A percentile compares a stretch with the other conserved stretches of the same genome.
phyloP scores from a whole-genome alignment of 495 filamentous ascomycete species.

The Aspergillus taichungensis region DNA sequence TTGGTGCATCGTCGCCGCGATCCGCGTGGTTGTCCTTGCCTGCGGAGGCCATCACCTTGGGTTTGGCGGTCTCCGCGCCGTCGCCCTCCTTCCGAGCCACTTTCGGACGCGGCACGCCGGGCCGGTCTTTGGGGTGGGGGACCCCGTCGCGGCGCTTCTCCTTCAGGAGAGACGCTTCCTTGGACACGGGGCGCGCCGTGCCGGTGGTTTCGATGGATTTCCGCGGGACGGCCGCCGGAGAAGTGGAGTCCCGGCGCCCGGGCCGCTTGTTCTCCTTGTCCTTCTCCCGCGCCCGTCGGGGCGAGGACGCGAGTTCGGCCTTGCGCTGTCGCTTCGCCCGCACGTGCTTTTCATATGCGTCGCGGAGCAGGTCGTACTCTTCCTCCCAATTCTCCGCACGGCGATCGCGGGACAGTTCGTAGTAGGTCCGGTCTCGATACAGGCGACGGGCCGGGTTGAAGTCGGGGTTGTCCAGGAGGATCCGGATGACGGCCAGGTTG shows the following conservation, averaged over 20 bases:
- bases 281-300: conserved; percentile 49
- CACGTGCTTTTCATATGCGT: conserved; percentile 60
- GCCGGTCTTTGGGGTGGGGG: conserved; percentile 21
- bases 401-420: conserved; percentile 72
- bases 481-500: conserved; percentile 69
- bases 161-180: conserved; percentile 20
- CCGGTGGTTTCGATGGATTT: conserved; percentile 31
- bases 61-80: conserved; percentile 16
- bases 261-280: conserved; percentile 44
- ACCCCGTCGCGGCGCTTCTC: conserved; percentile 26
- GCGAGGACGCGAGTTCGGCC: conserved; percentile 34
- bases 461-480: conserved; percentile 66
- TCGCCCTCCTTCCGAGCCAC: conserved; percentile 12
- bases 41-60: conserved; percentile 15
- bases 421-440: conserved; percentile 65
- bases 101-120: conserved; percentile 17
- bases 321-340: conserved; percentile 36
- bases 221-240: conserved; percentile 36
- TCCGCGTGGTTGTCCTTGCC: conserved; percentile 29
- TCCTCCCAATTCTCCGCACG: conserved; percentile 83
- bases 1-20: conserved; percentile 28
- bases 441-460: conserved; percentile 69
- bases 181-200: conserved; percentile 19
- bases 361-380: conserved; percentile 73
- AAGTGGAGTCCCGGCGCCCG: conserved; percentile 41